Evolutionary conservation across 768 basidiomycete genomes (phyloP), one percentile per base, ranked within the genome.

Genomic region (Mrakia blollopis): DNA sequence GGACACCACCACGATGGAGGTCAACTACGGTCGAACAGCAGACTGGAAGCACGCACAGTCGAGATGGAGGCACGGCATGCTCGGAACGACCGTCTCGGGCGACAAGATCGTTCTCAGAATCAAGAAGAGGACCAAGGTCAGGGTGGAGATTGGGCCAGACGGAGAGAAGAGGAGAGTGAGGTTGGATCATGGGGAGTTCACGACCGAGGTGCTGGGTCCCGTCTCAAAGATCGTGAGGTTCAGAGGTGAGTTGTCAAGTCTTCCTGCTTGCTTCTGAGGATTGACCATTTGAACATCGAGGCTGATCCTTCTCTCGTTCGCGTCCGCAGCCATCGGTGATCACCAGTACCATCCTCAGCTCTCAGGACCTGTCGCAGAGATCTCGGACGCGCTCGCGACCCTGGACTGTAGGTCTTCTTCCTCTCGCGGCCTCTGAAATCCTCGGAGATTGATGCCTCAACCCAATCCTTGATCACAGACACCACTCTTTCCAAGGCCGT

Each of bases 71-170:
- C 77, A 74, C 16, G 73, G 73, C 28, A 18, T 78, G 52, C 41
- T 68, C 3, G 73, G 62, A 35, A 63, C 52, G 9, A 39, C 73
- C 44, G 60, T 67, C 23, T 35, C 69, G 21, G 77, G 73, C 23
- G 72, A 74, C 67, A 78, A 78, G 57, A 39, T 78, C 35, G 77
- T 74, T 18, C 60, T 78, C 14, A 30, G 61, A 30, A 63, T 78
- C n/a, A 54, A 47, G 32, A 78, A 75, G 60, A 35, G 77, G 23
- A 25, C 52, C 28, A 78, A 74, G 57, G 61, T 70, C n/a, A 39
- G 73, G 21, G 77, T 75, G 21, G n/a, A 73, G 47, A n/a, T n/a
- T 2, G 77, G 70, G 16, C 21, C 70, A 35, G 63, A 62, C 30
- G 72, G 60, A 39, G 28, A 18, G 1, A 61, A 74, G 63, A 63